Percentiles rank a stretch among this genome's conserved stretches.
These are phyloP conservation scores for Coniella vitis DNA, from an alignment of 2,329 filamentous ascomycete species.

Conservation along the genomic window DNA sequence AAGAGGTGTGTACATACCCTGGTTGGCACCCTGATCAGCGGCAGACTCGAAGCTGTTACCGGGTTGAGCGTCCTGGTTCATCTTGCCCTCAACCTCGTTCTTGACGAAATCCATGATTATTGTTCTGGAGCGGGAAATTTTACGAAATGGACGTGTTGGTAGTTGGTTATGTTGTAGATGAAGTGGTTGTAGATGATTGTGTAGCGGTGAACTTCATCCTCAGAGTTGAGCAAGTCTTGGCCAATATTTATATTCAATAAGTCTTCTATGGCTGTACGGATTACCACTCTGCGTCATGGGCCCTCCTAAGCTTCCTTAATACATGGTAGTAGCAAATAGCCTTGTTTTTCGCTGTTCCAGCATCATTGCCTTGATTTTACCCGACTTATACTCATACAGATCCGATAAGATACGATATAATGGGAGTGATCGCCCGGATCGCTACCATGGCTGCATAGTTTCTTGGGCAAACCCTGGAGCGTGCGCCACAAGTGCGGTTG, in stretches of 20 bases:
- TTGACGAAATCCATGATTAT: slow-evolving; percentile 11
- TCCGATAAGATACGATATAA: too few species aligned
- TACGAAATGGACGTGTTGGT: neutral
- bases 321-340: neutral
- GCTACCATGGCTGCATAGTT: neutral
- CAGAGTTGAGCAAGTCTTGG: too few species aligned
- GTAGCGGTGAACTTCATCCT: too few species aligned
- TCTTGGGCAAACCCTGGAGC: too few species aligned
- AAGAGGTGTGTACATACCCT: slow-evolving; percentile 8
- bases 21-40: slow-evolving; percentile 16
- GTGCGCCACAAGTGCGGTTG: too few species aligned
- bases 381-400: too few species aligned
- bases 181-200: neutral
- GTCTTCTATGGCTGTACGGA: too few species aligned
- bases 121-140: neutral
- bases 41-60: slow-evolving; percentile 16
- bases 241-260: too few species aligned
- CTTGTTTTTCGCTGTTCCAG: too few species aligned
- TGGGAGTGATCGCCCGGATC: too few species aligned
- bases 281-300: neutral
- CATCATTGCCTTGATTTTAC: neutral
- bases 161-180: neutral
- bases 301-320: too few species aligned
- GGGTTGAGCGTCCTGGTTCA: slow-evolving; percentile 18
- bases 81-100: slow-evolving; percentile 11